These are phyloP conservation scores for Lactarius quietus DNA, from an alignment of 768 basidiomycete species.

Conservation along the genomic window DNA sequence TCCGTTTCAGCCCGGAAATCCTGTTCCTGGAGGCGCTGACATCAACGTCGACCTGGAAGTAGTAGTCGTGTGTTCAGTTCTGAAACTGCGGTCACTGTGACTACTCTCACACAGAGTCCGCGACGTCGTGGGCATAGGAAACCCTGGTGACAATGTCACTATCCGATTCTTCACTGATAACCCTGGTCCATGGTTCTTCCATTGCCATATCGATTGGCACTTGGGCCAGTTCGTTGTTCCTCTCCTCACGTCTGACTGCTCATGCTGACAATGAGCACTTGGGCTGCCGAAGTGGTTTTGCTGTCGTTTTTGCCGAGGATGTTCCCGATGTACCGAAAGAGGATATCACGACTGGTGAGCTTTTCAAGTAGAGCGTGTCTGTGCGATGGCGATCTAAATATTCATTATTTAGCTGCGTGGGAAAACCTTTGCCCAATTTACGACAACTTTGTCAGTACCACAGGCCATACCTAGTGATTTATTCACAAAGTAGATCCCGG, in stretches of 20 bases:
- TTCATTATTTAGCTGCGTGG: not conserved
- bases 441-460: not conserved
- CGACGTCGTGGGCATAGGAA: too few species aligned
- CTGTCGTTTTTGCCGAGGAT: slow-evolving; percentile 17
- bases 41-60: not conserved
- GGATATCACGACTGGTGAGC: not conserved
- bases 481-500: not conserved
- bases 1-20: too few species aligned
- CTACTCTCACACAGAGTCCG: too few species aligned
- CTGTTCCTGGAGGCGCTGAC: too few species aligned
- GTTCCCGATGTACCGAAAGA: not conserved
- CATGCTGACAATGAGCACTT: not conserved
- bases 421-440: not conserved
- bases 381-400: not conserved
- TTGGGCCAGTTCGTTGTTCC: slow-evolving; percentile 13
- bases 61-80: too few species aligned
- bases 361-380: not conserved
- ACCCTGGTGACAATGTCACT: too few species aligned
- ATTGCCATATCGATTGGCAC: slow-evolving; percentile 34
- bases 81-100: too few species aligned
- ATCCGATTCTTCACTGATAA: slow-evolving; percentile 33
- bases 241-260: not conserved
- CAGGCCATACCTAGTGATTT: not conserved
- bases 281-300: slow-evolving; percentile 7
- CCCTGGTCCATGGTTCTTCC: slow-evolving; percentile 30